Base-by-base conservation (phyloP, 768 basidiomycete species). In the Termitomyces sp. region DNA sequence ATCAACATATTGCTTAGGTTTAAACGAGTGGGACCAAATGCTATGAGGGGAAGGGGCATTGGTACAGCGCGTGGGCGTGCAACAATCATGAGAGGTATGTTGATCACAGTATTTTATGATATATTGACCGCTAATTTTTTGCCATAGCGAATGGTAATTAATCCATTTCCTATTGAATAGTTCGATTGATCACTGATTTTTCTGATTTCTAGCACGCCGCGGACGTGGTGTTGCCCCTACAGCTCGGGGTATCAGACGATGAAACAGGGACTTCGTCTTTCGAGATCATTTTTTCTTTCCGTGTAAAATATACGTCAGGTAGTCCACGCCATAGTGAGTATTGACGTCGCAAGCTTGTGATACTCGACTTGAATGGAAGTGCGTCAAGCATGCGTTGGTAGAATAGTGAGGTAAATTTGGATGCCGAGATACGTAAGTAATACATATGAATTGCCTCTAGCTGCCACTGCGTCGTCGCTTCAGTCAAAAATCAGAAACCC, bases 51-150 rank as follows among this genome's bases (percentile, higher is more conserved):
- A 69, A 84, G 96, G 64, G 97, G 97, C 86, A 99, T 99, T 70
- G 97, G 97, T 68, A 97, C 96, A 69, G 96, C 96, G 50, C 88
- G 96, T 84, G 96, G 96, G 75, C 88, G 96, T 74, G 96, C 96
- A 46, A 98, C 96, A 15, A 98, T 98, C 67, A 95, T 97, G 91
- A 82, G 96, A 74, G 96, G 94, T 97, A 65, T 65, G 91, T 47
- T 52, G 46, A 58, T 62, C 45, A 51, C 56, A 50, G 47, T 42
- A 6, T 66, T 60, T 41, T 12, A 22, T 45, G 8, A 3, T 20
- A 27, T 34, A 54, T 57, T 60, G 61, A 65, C 30, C 65, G 55
- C 44, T 61, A 22, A 65, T 34, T 30, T 46, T 64, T 68, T 58
- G 67, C 63, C 64, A 27, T 69, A 93, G 91, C 91, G 58, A 94